Evolutionary conservation across 306 rosid species (phyloP).

Genomic region (Senna tora): DNA sequence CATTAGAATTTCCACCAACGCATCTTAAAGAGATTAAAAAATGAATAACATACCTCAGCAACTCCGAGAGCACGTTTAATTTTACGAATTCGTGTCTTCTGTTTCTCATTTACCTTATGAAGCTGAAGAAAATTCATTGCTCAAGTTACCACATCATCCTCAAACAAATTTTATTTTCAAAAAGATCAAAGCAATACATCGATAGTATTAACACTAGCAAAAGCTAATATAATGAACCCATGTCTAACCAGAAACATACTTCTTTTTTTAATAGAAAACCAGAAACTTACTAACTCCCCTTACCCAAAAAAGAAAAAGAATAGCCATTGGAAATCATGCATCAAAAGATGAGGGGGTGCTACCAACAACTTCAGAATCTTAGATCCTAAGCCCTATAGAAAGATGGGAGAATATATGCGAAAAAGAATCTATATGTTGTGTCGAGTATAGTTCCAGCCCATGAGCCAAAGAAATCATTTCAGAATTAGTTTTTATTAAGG

Average conservation of each 20-base stretch:
- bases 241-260: not conserved
- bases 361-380: not conserved
- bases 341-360: too few species aligned
- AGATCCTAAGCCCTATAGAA: not conserved
- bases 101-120: slow-evolving; percentile 74
- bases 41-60: slow-evolving; percentile 73
- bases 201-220: not conserved
- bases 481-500: not conserved
- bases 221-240: not conserved
- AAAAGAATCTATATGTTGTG: not conserved
- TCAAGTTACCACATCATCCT: slow-evolving; percentile 38
- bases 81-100: slow-evolving; percentile 65
- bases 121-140: slow-evolving; percentile 51
- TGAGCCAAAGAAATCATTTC: not conserved
- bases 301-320: too few species aligned
- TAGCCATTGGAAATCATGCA: too few species aligned
- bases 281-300: not conserved
- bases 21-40: slow-evolving; percentile 33
- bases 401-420: not conserved
- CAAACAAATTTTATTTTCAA: slow-evolving; percentile 13
- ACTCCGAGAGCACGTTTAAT: slow-evolving; percentile 87
- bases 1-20: slow-evolving; percentile 40
- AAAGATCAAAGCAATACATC: not conserved
- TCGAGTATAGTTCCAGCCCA: not conserved
- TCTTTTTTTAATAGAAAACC: too few species aligned